Evolutionary conservation across 1,139 yeast genomes (phyloP), one percentile per base, ranked within the genome.

Genomic region (Tardiomyces blankii): DNA sequence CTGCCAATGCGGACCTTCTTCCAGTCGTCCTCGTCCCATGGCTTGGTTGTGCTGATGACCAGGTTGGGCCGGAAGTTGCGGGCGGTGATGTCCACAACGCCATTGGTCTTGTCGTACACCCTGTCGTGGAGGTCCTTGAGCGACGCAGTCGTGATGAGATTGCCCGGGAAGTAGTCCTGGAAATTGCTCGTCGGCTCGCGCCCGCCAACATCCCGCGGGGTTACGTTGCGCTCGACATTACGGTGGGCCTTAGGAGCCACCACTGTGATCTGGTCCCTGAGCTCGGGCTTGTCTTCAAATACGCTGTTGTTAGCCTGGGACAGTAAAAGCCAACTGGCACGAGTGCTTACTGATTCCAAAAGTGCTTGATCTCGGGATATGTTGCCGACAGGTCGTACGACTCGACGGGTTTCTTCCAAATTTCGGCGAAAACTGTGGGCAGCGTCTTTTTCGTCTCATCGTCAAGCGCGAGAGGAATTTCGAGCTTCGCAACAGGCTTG

Each of bases 151-250:
- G 70, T 58, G 45, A 68, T 55, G 39, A 72, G 49, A 42, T 69
- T 58, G 16, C 70, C 61, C 1, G 77, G 77, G 49, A 53, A 72
- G 46, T 68, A 65, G 51, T 72, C 77, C 46, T 70, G 77, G 55
- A 69, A 72, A 8, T 59, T 48, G 1, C 70, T 56, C 3, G 38
- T 45, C 2, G 56, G 49, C 2, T 30, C 32, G 18, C 49, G 47
- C 38, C 45, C 41, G 25, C 48, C 38, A 11, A 33, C 43, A 9
- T 14, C 67, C 16, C 44, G 42, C 41, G 43, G 39, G 11, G 49
- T 44, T 23, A 46, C 38, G 32, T 65, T 64, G 23, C 61, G 52
- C 16, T 52, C 55, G 28, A 68, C 66, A 4, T 47, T 45, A 43
- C 72, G 66, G 0, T 73, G 67, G 14, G 51, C 49, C 1, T 57